These are phyloP conservation scores for Elymus sibiricus DNA, from an alignment of 176 grass and related monocot species.

Conservation along the genomic window DNA sequence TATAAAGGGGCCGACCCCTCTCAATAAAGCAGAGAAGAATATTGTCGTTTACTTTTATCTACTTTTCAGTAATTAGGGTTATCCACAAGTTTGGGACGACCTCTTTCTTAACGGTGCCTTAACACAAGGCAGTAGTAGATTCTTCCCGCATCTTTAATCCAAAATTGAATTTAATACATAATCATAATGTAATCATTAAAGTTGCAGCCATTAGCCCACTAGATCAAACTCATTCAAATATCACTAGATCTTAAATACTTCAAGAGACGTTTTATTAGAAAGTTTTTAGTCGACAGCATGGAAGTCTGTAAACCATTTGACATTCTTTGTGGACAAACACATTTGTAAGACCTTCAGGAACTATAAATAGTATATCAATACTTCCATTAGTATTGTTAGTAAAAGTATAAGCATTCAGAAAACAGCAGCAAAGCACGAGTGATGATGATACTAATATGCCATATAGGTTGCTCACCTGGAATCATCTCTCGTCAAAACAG, in stretches of 20 bases:
- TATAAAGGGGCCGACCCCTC: no score
- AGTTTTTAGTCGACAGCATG: not conserved
- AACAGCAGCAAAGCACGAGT: not conserved
- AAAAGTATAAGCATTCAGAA: not conserved
- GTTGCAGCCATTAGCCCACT: not conserved
- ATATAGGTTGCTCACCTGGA: slow-evolving; percentile 48
- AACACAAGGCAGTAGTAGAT: no score
- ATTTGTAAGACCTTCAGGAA: not conserved
- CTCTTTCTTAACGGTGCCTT: no score
- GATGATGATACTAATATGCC: not conserved
- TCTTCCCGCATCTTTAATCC: not conserved
- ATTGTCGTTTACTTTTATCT: no score
- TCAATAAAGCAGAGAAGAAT: no score
- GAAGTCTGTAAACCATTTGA: not conserved
- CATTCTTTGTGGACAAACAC: not conserved
- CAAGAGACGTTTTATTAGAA: not conserved
- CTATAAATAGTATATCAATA: not conserved
- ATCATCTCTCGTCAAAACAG: slow-evolving; percentile 75
- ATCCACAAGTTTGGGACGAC: no score
- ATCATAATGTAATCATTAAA: not conserved
- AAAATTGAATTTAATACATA: not conserved
- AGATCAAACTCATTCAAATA: slow-evolving; percentile 4
- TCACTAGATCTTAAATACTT: not conserved
- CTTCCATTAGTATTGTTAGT: not conserved
- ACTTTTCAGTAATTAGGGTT: no score